Conservation (phyloP, 2,329 filamentous ascomycete species). For the Stachybotrys chartarum region DNA sequence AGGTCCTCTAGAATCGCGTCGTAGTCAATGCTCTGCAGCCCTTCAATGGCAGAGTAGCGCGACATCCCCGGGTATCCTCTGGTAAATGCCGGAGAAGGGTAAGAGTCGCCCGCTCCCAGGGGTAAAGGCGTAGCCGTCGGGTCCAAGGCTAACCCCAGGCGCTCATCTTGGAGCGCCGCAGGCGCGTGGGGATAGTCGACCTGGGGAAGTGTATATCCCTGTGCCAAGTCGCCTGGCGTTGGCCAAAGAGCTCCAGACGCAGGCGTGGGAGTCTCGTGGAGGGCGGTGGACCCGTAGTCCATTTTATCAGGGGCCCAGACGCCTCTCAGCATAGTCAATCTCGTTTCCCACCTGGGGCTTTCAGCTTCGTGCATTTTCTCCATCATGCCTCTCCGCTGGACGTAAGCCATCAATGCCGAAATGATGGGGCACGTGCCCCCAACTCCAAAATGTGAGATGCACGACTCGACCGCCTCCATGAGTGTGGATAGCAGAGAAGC, state of each 20-base stretch:
- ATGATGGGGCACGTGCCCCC: slow-evolving; percentile 26
- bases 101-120: neutral
- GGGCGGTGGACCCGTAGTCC: neutral
- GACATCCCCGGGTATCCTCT: slow-evolving; percentile 8
- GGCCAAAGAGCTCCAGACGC: neutral
- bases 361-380: slow-evolving; percentile 25
- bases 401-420: slow-evolving; percentile 25
- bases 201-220: neutral
- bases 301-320: slow-evolving; percentile 15
- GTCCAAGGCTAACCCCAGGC: neutral
- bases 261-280: slow-evolving; percentile 7
- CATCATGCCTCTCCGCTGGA: slow-evolving; percentile 20
- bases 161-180: neutral
- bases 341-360: slow-evolving; percentile 20
- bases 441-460: slow-evolving; percentile 22
- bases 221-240: neutral
- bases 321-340: slow-evolving; percentile 16
- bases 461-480: slow-evolving; percentile 26
- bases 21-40: slow-evolving; percentile 32
- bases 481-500: slow-evolving; percentile 28
- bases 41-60: slow-evolving; percentile 1
- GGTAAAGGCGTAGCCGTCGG: neutral
- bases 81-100: neutral
- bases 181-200: neutral
- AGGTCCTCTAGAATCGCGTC: slow-evolving; percentile 46